Base-by-base conservation (phyloP, 345 rosid genomes). In the Arabidopsis arenosa region DNA sequence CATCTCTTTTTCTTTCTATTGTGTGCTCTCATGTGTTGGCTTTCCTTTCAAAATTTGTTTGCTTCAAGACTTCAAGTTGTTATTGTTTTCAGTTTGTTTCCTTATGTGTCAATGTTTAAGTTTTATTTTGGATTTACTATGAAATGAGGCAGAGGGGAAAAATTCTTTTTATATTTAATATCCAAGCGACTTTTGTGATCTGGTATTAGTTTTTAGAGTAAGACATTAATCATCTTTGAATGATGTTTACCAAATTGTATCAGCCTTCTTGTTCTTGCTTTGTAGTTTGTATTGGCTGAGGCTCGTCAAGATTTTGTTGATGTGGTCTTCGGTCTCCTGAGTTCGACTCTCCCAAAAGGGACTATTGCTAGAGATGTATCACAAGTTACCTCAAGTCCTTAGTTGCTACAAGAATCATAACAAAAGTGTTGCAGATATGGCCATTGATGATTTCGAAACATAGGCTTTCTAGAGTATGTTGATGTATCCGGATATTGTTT, bases 251-350 rank as follows among this genome's bases (percentile, higher is more conserved):
- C 55, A 1, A 23, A 23, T 39, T 39, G 43, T 39, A 39, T 39
- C 41, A 39, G 41, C 41, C 41, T 39, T 39, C 43, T 9, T 39
- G 43, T 9, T 39, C 43, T 9, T 39, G 3, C 44, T 40, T 3
- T 40, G 10, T 10, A 72, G 45, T 55, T 65, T 23, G 26, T 23
- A 23, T 23, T 48, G 36, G 79, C 79, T 13, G 76, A 81, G 44
- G 75, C 84, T 26, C 12, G 35, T 37, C 75, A 63, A 6, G 73
- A 63, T 68, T 73, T 77, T 13, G 73, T 77, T 11, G 75, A 76
- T 14, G 12, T 28, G 32, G 4, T 28, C 32, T 28, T 28, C 32
- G 0, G 32, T 28, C 4, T 28, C 32, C 26, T 1, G 26, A 2
- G 32, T 18, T 1, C 21, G 2, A 28, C 30, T 2, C 30, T 28